These are phyloP conservation scores for Colletotrichum higginsianum DNA, from an alignment of 2,329 filamentous ascomycete genomes.

Conservation along the genomic window DNA sequence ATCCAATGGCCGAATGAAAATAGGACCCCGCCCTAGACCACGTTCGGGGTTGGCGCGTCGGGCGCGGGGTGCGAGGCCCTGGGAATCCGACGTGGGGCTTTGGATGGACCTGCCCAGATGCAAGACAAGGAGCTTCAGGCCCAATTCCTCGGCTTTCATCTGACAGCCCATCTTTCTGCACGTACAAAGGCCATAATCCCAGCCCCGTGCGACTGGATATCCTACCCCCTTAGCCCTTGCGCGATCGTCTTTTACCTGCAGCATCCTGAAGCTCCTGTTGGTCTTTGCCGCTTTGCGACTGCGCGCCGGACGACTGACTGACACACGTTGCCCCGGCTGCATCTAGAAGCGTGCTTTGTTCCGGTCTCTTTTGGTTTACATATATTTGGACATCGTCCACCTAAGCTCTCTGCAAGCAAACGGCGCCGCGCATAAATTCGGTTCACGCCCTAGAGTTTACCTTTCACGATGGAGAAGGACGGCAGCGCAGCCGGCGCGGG, in stretches of 20 bases:
- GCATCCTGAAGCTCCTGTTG: constrained; percentile 1
- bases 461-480: constrained; percentile 31
- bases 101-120: constrained; percentile 38
- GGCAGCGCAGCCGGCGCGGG: constrained; percentile 30
- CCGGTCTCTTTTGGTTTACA: constrained; percentile 1
- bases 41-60: constrained; percentile 4
- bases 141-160: constrained; percentile 41
- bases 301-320: neutral
- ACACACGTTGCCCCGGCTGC: constrained; percentile 13
- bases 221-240: constrained; percentile 6
- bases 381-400: neutral
- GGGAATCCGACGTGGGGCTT: constrained; percentile 39
- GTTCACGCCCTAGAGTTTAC: neutral
- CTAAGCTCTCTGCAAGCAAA: neutral
- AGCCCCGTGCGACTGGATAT: constrained; percentile 30
- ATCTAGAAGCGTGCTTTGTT: neutral
- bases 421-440: constrained; percentile 1
- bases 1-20: constrained; percentile 31
- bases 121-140: constrained; percentile 41
- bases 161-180: constrained; percentile 40
- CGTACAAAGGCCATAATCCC: constrained; percentile 38
- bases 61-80: constrained; percentile 37
- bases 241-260: constrained; percentile 23
- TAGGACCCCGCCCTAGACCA: constrained; percentile 28
- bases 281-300: constrained; percentile 8